These are phyloP conservation scores for Leucocoprinus leucothites DNA, from an alignment of 768 basidiomycete species.

Conservation along the genomic window DNA sequence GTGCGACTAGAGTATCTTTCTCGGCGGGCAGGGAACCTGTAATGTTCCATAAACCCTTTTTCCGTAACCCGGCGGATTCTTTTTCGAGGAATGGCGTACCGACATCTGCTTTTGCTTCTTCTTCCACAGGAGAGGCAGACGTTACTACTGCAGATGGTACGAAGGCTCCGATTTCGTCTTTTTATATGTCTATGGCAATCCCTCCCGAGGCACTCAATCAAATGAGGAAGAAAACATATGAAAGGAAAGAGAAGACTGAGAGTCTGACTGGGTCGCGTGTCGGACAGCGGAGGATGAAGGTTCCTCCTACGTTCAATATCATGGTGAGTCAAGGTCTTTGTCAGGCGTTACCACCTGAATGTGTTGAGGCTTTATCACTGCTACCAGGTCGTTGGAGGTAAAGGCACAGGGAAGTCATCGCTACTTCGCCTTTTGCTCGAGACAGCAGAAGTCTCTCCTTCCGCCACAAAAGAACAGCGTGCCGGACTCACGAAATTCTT, in stretches of 20 bases:
- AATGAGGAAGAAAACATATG: constrained; percentile 12
- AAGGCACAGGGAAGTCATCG: constrained; percentile 84
- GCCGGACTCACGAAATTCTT: constrained; percentile 63
- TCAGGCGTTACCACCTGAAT: background rate
- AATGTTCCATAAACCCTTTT: constrained; percentile 84
- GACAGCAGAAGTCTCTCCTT: constrained; percentile 79
- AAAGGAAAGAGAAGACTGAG: constrained; percentile 38
- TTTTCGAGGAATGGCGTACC: constrained; percentile 8
- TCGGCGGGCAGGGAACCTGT: constrained; percentile 40
- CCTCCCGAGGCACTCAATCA: constrained; percentile 33
- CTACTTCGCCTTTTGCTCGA: constrained; percentile 77
- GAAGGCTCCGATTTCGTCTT: constrained; percentile 51
- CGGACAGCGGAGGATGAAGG: constrained; percentile 61
- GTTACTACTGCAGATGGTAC: constrained; percentile 18
- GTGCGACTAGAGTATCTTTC: constrained; percentile 71
- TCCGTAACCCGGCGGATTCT: constrained; percentile 23
- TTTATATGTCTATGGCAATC: constrained; percentile 66
- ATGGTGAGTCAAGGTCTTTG: constrained; percentile 50
- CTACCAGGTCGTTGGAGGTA: constrained; percentile 70
- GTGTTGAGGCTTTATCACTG: background rate
- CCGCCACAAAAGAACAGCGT: constrained; percentile 72
- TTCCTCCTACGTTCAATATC: constrained; percentile 79
- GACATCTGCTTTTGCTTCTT: constrained; percentile 15
- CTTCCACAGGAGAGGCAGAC: constrained; percentile 40
- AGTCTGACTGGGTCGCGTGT: constrained; percentile 37